A percentile compares a stretch with the other conserved stretches of the same genome.
Conservation (phyloP, 1,139 yeast genomes). For the Zygoascus sp. region DNA sequence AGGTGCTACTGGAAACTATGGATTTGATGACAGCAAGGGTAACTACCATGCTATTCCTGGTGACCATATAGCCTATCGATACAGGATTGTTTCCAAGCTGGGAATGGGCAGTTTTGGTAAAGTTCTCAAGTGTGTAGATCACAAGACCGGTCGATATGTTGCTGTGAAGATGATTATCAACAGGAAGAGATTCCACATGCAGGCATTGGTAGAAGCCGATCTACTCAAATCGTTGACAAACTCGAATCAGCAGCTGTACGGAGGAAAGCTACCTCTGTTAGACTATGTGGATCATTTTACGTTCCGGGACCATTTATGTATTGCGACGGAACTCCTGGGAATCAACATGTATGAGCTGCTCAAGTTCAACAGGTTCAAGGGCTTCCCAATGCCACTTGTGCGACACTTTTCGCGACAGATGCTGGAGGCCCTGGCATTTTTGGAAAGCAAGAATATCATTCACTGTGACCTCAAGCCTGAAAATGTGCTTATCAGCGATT, state of each 20-base stretch:
- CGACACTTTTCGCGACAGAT: slow-evolving; percentile 51
- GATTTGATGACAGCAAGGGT: slow-evolving; percentile 68
- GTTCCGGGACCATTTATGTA: slow-evolving; percentile 80
- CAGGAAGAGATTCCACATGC: slow-evolving; percentile 68
- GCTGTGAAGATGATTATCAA: slow-evolving; percentile 78
- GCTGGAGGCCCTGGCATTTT: slow-evolving; percentile 53
- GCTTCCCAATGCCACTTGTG: slow-evolving; percentile 53
- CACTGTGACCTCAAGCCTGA: slow-evolving; percentile 96
- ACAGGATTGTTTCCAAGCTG: slow-evolving; percentile 53
- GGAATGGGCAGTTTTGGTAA: slow-evolving; percentile 88
- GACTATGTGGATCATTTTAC: slow-evolving; percentile 72
- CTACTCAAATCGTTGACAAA: slow-evolving; percentile 48
- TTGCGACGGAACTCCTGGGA: slow-evolving; percentile 68
- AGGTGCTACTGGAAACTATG: slow-evolving; percentile 45
- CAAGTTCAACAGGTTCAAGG: slow-evolving; percentile 57
- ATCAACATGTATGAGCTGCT: slow-evolving; percentile 63
- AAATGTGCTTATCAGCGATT: slow-evolving; percentile 72
- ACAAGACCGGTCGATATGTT: slow-evolving; percentile 51
- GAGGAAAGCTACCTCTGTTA: slow-evolving; percentile 5
- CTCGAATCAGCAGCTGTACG: slow-evolving; percentile 16
- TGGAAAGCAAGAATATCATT: slow-evolving; percentile 55
- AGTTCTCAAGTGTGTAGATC: slow-evolving; percentile 68
- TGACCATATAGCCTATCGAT: slow-evolving; percentile 76
- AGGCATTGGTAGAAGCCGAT: slow-evolving; percentile 75
- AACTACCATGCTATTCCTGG: slow-evolving; percentile 54